Evolutionary conservation across 2,329 filamentous ascomycete species (phyloP).

Genomic region (Ascochyta clinopodiicola): DNA sequence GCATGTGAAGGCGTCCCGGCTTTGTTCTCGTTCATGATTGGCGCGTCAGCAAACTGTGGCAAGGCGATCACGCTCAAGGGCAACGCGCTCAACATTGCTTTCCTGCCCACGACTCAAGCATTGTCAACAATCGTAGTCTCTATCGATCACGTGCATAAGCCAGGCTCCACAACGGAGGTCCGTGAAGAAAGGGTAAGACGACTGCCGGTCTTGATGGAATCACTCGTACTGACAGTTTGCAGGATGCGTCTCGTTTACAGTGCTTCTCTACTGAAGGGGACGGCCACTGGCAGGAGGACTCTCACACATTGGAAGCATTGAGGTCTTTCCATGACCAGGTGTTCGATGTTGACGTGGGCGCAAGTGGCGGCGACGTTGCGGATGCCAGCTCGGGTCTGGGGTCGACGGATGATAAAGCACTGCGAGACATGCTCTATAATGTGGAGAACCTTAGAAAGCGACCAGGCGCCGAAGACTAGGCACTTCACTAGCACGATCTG

Average conservation of each 20-base stretch:
- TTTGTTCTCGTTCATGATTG: conserved; percentile 68
- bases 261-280: conserved; percentile 28
- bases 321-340: conserved; percentile 24
- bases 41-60: conserved; percentile 51
- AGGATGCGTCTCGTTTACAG: conserved; percentile 34
- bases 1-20: conserved; percentile 60
- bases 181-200: conserved; percentile 39
- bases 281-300: conserved; percentile 35
- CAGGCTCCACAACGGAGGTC: conserved; percentile 56
- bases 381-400: conserved; percentile 24
- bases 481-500: conserved; percentile 3
- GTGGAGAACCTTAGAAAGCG: conserved; percentile 59
- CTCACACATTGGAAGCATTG: conserved; percentile 20
- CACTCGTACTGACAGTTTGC: conserved; percentile 16
- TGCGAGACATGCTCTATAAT: conserved; percentile 56
- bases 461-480: conserved; percentile 47
- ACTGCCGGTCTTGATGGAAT: not conserved
- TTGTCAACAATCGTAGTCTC: conserved; percentile 53
- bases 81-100: conserved; percentile 68
- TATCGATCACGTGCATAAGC: conserved; percentile 60
- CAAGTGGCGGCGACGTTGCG: conserved; percentile 3
- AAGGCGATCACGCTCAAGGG: conserved; percentile 62
- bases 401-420: conserved; percentile 43
- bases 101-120: conserved; percentile 23
- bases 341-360: conserved; percentile 17